A percentile compares a stretch with the other conserved stretches of the same genome.
These are phyloP conservation scores for Lodderomyces metapsilosis DNA, from an alignment of 1,139 yeast species.

Conservation along the genomic window DNA sequence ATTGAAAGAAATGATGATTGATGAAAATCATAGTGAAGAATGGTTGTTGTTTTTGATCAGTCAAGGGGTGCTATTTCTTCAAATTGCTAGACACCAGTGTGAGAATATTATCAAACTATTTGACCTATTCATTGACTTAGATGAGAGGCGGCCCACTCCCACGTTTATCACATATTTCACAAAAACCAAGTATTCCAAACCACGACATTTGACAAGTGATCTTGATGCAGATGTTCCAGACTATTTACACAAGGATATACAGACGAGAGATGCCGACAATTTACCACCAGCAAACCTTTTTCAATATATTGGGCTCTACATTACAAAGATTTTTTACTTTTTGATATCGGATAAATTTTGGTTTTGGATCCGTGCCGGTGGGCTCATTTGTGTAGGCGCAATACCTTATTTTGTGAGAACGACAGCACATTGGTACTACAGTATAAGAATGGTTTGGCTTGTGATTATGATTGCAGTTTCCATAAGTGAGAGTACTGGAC, in stretches of 20 bases:
- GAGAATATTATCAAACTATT: constrained; percentile 19
- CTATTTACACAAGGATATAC: constrained; percentile 17
- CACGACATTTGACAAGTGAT: constrained; percentile 13
- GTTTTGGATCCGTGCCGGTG: constrained; percentile 33
- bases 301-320: constrained; percentile 22
- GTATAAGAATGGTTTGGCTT: constrained; percentile 31
- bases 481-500: constrained; percentile 33
- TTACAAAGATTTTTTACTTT: constrained; percentile 17
- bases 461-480: constrained; percentile 36
- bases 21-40: constrained; percentile 23
- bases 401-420: constrained; percentile 29
- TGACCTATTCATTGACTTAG: constrained; percentile 27
- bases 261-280: constrained; percentile 31
- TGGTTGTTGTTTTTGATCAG: constrained; percentile 27
- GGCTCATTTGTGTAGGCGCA: constrained; percentile 24
- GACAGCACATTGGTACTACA: constrained; percentile 33
- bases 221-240: constrained; percentile 13
- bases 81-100: constrained; percentile 21
- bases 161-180: constrained; percentile 23
- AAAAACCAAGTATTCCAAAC: constrained; percentile 14
- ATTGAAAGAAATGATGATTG: constrained; percentile 17
- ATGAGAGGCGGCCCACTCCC: constrained; percentile 27
- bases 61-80: constrained; percentile 26
- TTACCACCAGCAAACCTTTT: constrained; percentile 24
- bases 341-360: constrained; percentile 25